Conservation (phyloP, 192 early-diverging fungal species). For the Rhizophlyctis rosea region DNA sequence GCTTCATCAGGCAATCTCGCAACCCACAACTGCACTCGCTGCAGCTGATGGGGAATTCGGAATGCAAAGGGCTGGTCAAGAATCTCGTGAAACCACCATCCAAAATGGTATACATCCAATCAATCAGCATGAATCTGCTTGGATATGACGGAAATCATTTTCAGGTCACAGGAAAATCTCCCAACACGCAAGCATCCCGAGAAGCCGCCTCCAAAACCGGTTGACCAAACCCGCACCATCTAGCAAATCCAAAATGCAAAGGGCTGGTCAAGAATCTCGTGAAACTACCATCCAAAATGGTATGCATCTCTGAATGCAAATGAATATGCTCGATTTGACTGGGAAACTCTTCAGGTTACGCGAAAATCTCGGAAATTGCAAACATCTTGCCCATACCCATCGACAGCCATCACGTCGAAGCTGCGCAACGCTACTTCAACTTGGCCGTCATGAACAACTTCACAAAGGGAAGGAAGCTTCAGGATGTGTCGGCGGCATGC, state of each 20-base stretch:
- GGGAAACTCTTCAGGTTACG: conserved; percentile 66
- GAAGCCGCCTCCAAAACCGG: conserved; percentile 66
- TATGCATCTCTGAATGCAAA: no score
- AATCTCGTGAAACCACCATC: conserved; percentile 44
- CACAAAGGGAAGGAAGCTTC: conserved; percentile 74
- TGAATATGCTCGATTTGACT: no score
- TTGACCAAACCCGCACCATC: conserved; percentile 72
- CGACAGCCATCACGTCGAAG: conserved; percentile 70
- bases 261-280: conserved; percentile 29
- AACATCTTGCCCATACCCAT: conserved; percentile 60
- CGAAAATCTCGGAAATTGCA: conserved; percentile 70
- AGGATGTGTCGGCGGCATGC: conserved; percentile 80
- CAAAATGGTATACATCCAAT: conserved; percentile 31
- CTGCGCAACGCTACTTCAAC: conserved; percentile 82
- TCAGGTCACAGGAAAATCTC: no score
- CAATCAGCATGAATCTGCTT: no score
- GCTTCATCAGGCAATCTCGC: no score
- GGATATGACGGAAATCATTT: no score
- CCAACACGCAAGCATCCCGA: no score
- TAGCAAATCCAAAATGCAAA: conserved; percentile 1
- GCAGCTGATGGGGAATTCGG: conserved; percentile 8
- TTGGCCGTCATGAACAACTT: conserved; percentile 71
- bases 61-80: conserved; percentile 17
- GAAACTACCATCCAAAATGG: conserved; percentile 46
- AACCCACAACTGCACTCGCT: no score